phyloP scores from a whole-genome alignment of 148 eudicot species.

The Rhododendron griersonianum region DNA sequence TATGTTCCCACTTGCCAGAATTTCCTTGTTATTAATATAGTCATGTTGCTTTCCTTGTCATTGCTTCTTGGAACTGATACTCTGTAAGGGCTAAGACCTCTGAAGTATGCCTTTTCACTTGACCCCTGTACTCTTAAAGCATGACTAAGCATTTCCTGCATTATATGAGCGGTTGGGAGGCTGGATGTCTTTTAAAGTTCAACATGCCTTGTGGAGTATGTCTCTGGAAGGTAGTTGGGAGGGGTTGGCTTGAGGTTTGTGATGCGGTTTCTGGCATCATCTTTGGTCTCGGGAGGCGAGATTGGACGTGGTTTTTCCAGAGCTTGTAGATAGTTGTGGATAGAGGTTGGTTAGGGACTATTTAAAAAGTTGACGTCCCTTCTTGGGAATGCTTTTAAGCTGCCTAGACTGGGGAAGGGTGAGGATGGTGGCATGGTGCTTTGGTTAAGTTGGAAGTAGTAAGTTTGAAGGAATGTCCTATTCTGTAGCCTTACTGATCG shows the following conservation, averaged over 20 bases:
- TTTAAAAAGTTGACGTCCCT: background rate
- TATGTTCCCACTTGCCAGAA: background rate
- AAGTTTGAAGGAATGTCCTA: background rate
- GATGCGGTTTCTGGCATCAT: background rate
- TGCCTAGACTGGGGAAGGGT: background rate
- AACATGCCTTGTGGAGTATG: background rate
- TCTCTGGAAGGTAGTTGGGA: background rate
- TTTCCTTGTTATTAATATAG: background rate
- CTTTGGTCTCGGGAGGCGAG: background rate
- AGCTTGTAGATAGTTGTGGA: background rate
- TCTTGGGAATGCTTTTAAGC: background rate
- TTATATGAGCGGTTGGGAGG: background rate
- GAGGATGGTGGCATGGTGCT: background rate
- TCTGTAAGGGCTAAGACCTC: background rate
- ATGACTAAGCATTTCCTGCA: background rate
- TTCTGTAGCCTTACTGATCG: background rate
- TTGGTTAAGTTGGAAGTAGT: background rate
- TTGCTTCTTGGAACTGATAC: background rate
- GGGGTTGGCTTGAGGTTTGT: background rate
- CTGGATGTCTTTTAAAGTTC: background rate
- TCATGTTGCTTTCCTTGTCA: background rate
- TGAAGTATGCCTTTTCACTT: background rate
- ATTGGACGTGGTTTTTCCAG: background rate
- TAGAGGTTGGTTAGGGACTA: background rate
- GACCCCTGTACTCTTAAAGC: background rate